Evolutionary conservation across 331 rosid genomes (phyloP), one percentile per base, ranked within the genome.

Genomic region (Malus hybrid): DNA sequence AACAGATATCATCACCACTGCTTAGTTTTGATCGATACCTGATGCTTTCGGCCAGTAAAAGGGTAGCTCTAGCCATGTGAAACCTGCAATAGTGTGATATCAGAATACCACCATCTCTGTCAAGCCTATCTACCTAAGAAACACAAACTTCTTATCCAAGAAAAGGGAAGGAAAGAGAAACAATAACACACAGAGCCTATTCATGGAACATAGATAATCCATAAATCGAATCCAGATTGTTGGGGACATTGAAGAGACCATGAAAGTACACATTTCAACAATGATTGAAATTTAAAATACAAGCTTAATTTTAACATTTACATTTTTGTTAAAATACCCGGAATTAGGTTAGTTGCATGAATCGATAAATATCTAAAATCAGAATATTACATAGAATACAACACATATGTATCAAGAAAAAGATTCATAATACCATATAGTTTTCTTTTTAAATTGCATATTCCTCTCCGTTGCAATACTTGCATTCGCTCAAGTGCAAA

Each of bases 41-140:
- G 97, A 89, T 93, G 98, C 82, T 93, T 93, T 86, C 97, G 89
- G 67, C 98, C 97, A 10, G 97, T 93, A 71, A 90, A 81, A 72
- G 97, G 98, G 65, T 74, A 93, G 80, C 87, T 93, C 97, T 80
- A 93, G 79, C 98, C 98, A 93, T 56, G 98, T 78, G 73, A 54
- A 93, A 65, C 96, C 98, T 93, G 90, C 82, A 68, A 32, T 54
- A 4, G 57, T 28, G 48, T 68, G 80, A 69, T 80, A 70, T 70
- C 62, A 82, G 73, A 32, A 91, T 81, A 77, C 98, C 98, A 42
- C 96, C 86, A 79, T 93, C 97, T 83, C 89, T 85, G 80, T 91
- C 98, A 39, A 93, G 90, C 76, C 97, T 91, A 70, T 93, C 97
- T 70, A 90, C 97, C 98, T 89, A 76, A 48, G 29, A 85, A 34